Conservation (phyloP, 1,284 basidiomycete genomes). For the Trametes hirsuta region DNA sequence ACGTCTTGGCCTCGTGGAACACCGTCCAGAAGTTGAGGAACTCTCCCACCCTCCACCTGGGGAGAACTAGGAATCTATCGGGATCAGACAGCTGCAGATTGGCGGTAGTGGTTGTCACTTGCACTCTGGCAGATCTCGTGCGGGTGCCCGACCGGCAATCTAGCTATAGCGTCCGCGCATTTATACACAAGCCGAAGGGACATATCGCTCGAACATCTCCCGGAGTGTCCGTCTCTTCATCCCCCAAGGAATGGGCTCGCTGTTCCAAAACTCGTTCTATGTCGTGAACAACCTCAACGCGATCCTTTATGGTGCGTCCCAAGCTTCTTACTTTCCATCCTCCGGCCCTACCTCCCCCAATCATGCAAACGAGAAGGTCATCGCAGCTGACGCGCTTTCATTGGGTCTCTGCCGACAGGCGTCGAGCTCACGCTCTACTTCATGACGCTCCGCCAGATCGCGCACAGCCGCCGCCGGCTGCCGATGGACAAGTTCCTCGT, state of each 20-base stretch:
- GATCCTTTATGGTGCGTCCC: slow-evolving; percentile 12
- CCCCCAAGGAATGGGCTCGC: neutral
- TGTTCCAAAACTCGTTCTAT: slow-evolving; percentile 11
- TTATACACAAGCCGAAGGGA: too few relatives aligned
- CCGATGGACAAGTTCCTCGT: slow-evolving; percentile 14
- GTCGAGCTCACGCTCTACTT: slow-evolving; percentile 14
- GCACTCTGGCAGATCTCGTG: too few relatives aligned
- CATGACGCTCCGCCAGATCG: slow-evolving; percentile 10
- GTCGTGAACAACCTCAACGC: slow-evolving; percentile 13
- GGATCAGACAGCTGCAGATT: too few relatives aligned
- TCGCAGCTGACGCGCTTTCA: neutral
- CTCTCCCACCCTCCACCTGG: too few relatives aligned
- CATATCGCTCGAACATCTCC: too few relatives aligned
- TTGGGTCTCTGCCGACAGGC: neutral
- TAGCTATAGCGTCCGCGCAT: too few relatives aligned
- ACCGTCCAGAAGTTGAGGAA: too few relatives aligned
- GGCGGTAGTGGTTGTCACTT: too few relatives aligned
- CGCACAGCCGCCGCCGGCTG: neutral
- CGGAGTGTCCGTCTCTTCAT: neutral
- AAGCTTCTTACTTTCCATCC: neutral
- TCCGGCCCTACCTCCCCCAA: neutral
- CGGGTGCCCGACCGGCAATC: too few relatives aligned
- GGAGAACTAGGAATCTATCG: too few relatives aligned
- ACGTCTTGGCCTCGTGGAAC: too few relatives aligned
- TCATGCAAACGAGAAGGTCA: too few relatives aligned